Base-by-base conservation (phyloP, 2,329 filamentous ascomycete species). In the Penicillium sp. region DNA sequence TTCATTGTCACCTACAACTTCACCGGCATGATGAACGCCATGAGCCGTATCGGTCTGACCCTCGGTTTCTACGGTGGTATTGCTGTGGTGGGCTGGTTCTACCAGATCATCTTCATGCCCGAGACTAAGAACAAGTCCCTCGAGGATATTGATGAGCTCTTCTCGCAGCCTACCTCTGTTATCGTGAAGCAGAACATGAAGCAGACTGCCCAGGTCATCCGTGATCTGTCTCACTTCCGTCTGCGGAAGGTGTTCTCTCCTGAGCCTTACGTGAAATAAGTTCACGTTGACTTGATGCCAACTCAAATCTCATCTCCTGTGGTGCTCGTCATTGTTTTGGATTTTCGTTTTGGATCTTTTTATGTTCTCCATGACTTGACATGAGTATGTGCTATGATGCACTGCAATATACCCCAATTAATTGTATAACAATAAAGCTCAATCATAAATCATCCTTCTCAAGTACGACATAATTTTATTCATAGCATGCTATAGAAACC, bases 1-100 rank as follows among this genome's bases (percentile, higher is more conserved):
- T 90, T 89, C 75, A 80, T 89, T 62, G 86, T 90, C 49, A 90
- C 87, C 9, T 90, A 89, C 79, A 89, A 89, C 79, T 90, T 90
- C 74, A 81, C 81, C 0, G 78, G 79, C 9, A 90, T 90, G 88
- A 83, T 88, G 70, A 69, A 81, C 0, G 82, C 83, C n/a, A 88
- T 90, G 81, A 82, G 79, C 7, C 78, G 74, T 31, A 89, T 85
- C 1, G 87, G 88, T 9, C 76, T 90, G 0, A 79, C 83, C 0
- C 79, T 90, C 0, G 88, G 88, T 2, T 90, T 90, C 73, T 90
- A 89, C 69, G 87, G 88, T 4, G 88, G 88, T 15, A 89, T 90
- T 51, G 87, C 87, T 0, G 80, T 88, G 0, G 9, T 90, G 0
- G 88, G 86, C 12, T 88, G 86, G 82, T 76, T 89, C 62, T 90